Evolutionary conservation across 306 rosid genomes (phyloP).

Genomic region (Fragaria vesca): DNA sequence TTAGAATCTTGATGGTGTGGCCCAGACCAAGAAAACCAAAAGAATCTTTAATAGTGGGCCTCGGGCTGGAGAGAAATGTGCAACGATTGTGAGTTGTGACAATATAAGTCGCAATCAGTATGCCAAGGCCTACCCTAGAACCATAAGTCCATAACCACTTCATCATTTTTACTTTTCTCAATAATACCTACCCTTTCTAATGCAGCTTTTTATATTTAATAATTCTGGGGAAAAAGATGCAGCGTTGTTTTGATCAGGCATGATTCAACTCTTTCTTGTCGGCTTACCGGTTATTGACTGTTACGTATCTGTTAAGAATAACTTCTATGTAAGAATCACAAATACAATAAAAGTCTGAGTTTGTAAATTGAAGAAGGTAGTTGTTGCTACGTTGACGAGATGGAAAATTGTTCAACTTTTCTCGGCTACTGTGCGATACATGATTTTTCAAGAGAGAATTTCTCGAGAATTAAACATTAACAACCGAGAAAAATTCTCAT

Average conservation of each 20-base stretch:
- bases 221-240: too few species aligned
- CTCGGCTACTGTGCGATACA: not conserved
- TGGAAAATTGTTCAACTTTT: not conserved
- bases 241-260: not conserved
- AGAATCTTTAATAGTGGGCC: slow-evolving; percentile 1
- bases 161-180: not conserved
- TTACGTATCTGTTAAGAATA: too few species aligned
- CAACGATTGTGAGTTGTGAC: not conserved
- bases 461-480: too few species aligned
- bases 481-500: too few species aligned
- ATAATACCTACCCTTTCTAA: not conserved
- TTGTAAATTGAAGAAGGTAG: not conserved
- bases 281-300: too few species aligned
- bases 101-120: not conserved
- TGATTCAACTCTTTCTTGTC: too few species aligned
- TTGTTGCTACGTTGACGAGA: not conserved
- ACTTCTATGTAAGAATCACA: too few species aligned
- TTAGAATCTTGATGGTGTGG: not conserved
- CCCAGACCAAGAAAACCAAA: not conserved
- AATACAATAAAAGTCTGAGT: not conserved
- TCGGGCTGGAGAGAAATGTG: not conserved
- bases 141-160: not conserved
- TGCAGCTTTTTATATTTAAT: not conserved
- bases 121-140: not conserved
- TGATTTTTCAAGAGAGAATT: not conserved